These are phyloP conservation scores for Penicillium steckii DNA, from an alignment of 495 filamentous ascomycete genomes.

Conservation along the genomic window DNA sequence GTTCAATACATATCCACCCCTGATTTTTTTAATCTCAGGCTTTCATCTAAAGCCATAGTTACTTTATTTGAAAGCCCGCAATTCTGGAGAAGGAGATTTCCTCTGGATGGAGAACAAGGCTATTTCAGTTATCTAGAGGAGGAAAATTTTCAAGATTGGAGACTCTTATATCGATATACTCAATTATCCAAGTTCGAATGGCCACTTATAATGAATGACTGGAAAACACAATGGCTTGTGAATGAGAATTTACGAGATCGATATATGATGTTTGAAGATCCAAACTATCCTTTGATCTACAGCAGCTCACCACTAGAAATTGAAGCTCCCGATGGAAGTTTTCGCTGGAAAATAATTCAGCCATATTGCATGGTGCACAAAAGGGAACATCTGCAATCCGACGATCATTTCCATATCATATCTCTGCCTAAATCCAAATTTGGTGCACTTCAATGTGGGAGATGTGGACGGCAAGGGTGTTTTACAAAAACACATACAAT, in stretches of 20 bases:
- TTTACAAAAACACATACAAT: slow-evolving; percentile 5
- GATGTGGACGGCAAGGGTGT: background rate
- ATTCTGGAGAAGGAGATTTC: background rate
- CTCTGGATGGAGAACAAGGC: background rate
- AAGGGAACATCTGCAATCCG: background rate
- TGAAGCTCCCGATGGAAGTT: slow-evolving; percentile 1
- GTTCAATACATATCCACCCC: background rate
- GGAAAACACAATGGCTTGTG: background rate
- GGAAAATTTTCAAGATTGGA: background rate
- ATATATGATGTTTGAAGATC: slow-evolving; percentile 6
- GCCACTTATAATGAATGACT: background rate
- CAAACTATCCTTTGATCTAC: slow-evolving; percentile 3
- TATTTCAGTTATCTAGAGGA: background rate
- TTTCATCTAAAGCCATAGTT: background rate
- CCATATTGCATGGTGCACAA: background rate
- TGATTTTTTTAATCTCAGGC: background rate
- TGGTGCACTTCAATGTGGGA: slow-evolving; percentile 2
- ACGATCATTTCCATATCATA: slow-evolving; percentile 1
- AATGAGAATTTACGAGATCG: slow-evolving; percentile 4
- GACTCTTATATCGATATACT: background rate
- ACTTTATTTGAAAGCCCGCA: background rate
- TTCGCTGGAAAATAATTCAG: background rate
- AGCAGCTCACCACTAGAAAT: slow-evolving; percentile 1
- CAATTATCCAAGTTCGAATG: background rate
- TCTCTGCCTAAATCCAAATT: slow-evolving; percentile 2